Conservation (phyloP, 2,329 filamentous ascomycete genomes). For the Didymosphaeria variabile region DNA sequence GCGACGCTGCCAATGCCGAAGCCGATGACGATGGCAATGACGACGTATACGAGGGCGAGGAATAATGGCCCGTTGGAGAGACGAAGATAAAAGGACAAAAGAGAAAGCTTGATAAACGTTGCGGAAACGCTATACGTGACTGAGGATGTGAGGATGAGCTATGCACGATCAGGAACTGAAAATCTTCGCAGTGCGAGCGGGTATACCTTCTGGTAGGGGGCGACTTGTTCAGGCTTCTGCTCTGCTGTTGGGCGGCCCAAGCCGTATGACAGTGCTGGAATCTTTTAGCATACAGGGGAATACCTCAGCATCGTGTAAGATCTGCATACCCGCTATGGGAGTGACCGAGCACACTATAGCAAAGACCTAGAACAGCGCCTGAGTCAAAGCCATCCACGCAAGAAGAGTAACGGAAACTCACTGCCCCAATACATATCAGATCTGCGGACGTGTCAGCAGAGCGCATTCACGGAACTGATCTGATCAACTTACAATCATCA, state of each 20-base stretch:
- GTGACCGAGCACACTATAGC: constrained; percentile 1
- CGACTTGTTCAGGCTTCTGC: constrained; percentile 3
- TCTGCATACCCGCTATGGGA: constrained; percentile 4
- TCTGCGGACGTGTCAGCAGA: not conserved
- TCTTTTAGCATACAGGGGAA: not conserved
- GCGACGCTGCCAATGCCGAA: constrained; percentile 4
- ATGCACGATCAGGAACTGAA: not conserved
- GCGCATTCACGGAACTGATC: not conserved
- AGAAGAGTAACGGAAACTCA: not conserved
- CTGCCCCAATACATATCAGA: constrained; percentile 5
- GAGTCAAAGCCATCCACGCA: not conserved
- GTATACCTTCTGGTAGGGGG: constrained; percentile 8
- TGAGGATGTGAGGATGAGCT: constrained; percentile 6
- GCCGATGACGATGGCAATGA: not conserved
- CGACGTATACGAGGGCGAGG: not conserved
- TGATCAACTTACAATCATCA: constrained; percentile 3
- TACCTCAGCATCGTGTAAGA: not conserved
- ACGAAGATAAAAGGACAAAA: constrained; percentile 1
- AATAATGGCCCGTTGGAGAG: constrained; percentile 2
- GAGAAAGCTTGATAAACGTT: constrained; percentile 3
- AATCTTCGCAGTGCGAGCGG: too few species aligned
- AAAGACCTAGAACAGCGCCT: not conserved
- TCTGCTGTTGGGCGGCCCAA: constrained; percentile 1
- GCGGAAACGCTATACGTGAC: constrained; percentile 3
- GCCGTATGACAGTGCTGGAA: constrained; percentile 1